Base-by-base conservation (phyloP, 106 monocot species). In the Chionographis japonica region DNA sequence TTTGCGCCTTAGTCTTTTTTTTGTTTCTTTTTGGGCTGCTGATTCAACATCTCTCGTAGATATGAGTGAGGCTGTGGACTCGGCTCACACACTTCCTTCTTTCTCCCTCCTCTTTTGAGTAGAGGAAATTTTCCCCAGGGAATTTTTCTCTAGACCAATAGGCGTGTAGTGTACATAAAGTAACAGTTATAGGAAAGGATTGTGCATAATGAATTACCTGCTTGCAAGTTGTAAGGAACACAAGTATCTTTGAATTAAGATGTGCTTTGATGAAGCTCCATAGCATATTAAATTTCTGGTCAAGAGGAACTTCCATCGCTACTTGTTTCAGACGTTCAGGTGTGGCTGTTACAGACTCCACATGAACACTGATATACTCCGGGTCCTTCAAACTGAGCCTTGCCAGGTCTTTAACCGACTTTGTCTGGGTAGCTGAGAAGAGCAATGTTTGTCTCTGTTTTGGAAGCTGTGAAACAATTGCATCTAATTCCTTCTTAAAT, bases 381-480 rank as follows among this genome's bases (percentile, higher is more conserved):
- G 97, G 97, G 60, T 98, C 89, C 69, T 81, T 93, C 72, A 98
- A 78, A 61, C 87, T 98, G 51, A 98, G 90, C 69, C 97, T 82
- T 42, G 97, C 97, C 15, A 98, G 77, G 68, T 98, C 97, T 66
- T 86, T 89, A 70, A 98, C 97, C 66, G 92, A 98, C 51, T 98
- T 98, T 54, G 97, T 93, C 64, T 98, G 97, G 15, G 92, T 98
- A 15, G 97, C 97, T 19, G 97, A 98, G 49, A 98, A 98, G 18
- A 98, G 87, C 41, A 97, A 75, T 0, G 92, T 97, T 61, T 97
- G 97, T 63, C 97, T 85, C 37, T 61, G 55, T 66, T 73, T 91
- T 16, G 97, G 97, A 54, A 97, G 82, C 54, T 92, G 84, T 46
- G 84, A 83, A 13, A 97, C 70, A 40, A 97, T 89, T 74, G 92